phyloP scores from a whole-genome alignment of 306 rosid genomes.

The Rubus idaeus region DNA sequence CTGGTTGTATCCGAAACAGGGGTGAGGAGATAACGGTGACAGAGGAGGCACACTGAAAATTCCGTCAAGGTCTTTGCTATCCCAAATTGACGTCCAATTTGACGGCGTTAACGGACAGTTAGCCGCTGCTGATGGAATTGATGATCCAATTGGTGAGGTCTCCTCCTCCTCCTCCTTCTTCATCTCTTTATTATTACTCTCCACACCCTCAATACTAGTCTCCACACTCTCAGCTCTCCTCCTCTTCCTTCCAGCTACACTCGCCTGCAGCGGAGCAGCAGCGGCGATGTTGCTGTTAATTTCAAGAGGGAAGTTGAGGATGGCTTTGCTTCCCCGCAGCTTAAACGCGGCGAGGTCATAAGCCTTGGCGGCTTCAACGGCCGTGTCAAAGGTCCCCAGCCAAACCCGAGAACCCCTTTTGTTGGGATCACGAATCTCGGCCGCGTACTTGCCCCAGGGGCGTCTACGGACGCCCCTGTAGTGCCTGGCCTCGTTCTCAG shows the following conservation, averaged over 20 bases:
- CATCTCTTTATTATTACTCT: background rate
- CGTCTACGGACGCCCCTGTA: constrained; percentile 51
- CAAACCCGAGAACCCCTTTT: constrained; percentile 51
- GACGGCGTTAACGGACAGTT: constrained; percentile 48
- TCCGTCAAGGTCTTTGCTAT: constrained; percentile 38
- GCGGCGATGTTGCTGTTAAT: constrained; percentile 1
- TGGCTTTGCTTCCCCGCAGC: constrained; percentile 53
- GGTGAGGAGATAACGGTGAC: constrained; percentile 49
- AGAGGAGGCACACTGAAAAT: constrained; percentile 52
- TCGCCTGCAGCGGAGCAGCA: constrained; percentile 5
- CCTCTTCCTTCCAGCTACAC: constrained; percentile 15
- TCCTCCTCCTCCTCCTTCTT: constrained; percentile 7
- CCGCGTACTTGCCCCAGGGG: constrained; percentile 60
- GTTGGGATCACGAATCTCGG: constrained; percentile 53
- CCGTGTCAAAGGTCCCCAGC: constrained; percentile 57
- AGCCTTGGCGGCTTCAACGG: constrained; percentile 54
- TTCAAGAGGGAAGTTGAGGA: constrained; percentile 54
- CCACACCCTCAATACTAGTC: background rate
- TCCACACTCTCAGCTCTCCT: background rate
- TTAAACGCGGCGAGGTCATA: constrained; percentile 53
- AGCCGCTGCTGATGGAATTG: background rate
- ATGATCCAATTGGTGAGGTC: background rate
- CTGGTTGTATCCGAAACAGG: constrained; percentile 33
- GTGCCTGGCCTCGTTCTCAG: constrained; percentile 22
- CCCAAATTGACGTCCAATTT: constrained; percentile 53